Evolutionary conservation across 164 flowering plant genomes (phyloP).

Genomic region (Chloranthus sessilifolius): DNA sequence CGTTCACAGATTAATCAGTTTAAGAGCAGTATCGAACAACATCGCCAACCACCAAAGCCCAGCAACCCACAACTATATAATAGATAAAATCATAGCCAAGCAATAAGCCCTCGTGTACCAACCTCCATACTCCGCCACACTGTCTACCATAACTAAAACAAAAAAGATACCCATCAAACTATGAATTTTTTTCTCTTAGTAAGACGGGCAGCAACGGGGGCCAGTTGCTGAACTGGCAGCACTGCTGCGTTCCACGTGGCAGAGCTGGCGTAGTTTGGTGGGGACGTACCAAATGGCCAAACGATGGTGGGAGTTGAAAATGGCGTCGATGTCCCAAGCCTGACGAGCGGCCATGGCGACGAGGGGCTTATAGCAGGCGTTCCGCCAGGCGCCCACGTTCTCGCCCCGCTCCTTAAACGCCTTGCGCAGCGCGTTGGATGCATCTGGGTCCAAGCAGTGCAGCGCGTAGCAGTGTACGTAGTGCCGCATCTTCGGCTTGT

Average conservation of each 20-base stretch:
- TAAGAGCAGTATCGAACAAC: no score
- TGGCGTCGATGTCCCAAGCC: slow-evolving; percentile 90
- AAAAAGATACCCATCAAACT: no score
- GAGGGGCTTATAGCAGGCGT: slow-evolving; percentile 90
- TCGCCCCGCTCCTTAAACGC: slow-evolving; percentile 84
- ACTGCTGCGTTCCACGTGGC: slow-evolving; percentile 71
- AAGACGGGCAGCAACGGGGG: no score
- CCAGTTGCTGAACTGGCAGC: slow-evolving; percentile 18
- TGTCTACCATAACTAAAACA: no score
- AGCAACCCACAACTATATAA: no score
- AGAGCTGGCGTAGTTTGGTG: slow-evolving; percentile 91
- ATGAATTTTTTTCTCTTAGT: no score
- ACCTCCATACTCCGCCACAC: no score
- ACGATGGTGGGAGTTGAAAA: slow-evolving; percentile 76
- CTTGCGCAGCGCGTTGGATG: slow-evolving; percentile 66
- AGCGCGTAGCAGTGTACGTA: slow-evolving; percentile 95
- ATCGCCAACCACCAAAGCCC: no score
- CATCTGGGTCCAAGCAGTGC: slow-evolving; percentile 82
- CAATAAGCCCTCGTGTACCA: no score
- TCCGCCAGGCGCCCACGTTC: slow-evolving; percentile 97
- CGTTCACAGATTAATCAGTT: no score
- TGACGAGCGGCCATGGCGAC: slow-evolving; percentile 69
- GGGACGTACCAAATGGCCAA: slow-evolving; percentile 96
- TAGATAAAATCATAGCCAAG: no score
- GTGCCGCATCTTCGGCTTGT: slow-evolving; percentile 99